Evolutionary conservation across 1,139 yeast species (phyloP).

Genomic region (Geotrichum reessii): DNA sequence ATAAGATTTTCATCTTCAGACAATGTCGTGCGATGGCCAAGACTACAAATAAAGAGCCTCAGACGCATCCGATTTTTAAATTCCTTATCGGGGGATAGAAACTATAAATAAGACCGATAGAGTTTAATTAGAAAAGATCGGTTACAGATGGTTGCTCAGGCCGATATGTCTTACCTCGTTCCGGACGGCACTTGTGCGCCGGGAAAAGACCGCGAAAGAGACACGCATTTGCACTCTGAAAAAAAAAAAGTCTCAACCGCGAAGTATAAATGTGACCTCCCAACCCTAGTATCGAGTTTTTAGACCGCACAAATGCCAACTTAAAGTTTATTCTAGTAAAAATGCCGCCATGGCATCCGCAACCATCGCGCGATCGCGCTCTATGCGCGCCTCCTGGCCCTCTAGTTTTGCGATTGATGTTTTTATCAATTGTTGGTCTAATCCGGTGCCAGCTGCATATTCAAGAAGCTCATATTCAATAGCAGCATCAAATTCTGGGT

Average conservation of each 20-base stretch:
- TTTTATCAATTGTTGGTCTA: slow-evolving; percentile 19
- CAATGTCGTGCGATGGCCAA: too few species aligned
- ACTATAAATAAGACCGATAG: too few species aligned
- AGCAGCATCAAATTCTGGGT: slow-evolving; percentile 66
- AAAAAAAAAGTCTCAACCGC: not conserved
- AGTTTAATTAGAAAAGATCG: too few species aligned
- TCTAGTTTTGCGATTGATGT: slow-evolving; percentile 24
- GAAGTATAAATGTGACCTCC: not conserved
- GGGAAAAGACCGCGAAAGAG: not conserved
- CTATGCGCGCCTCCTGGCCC: slow-evolving; percentile 20
- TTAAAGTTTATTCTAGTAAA: slow-evolving; percentile 21
- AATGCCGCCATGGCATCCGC: slow-evolving; percentile 34
- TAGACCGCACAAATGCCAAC: too few species aligned
- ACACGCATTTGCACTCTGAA: not conserved
- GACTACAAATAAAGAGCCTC: too few species aligned
- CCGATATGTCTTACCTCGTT: not conserved
- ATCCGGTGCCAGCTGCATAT: slow-evolving; percentile 23
- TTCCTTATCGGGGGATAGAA: too few species aligned
- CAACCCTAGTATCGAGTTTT: too few species aligned
- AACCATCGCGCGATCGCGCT: slow-evolving; percentile 29
- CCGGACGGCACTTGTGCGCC: not conserved
- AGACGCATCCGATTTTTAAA: too few species aligned
- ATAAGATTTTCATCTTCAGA: too few species aligned
- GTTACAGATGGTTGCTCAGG: not conserved
- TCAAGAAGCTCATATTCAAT: slow-evolving; percentile 31